Evolutionary conservation across 2,329 filamentous ascomycete species (phyloP).

Genomic region (Neonectria punicea): DNA sequence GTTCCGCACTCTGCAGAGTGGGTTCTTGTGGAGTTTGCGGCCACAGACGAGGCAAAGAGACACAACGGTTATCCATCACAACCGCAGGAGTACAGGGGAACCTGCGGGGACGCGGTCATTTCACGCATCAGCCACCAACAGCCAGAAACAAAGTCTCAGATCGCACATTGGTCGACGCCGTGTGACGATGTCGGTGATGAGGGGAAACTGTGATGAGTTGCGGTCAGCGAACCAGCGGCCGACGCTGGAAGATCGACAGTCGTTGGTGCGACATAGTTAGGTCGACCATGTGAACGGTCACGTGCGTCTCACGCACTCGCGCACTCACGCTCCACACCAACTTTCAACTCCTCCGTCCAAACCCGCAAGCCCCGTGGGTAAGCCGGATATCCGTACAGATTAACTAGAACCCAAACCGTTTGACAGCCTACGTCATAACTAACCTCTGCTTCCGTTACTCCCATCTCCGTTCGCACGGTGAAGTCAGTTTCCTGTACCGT

Average conservation of each 20-base stretch:
- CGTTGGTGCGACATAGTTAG: constrained; percentile 12
- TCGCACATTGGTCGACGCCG: constrained; percentile 33
- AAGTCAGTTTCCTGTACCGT: background rate
- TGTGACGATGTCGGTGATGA: constrained; percentile 39
- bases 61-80: background rate
- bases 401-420: background rate
- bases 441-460: background rate
- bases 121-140: constrained; percentile 31
- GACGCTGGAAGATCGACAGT: constrained; percentile 14
- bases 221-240: constrained; percentile 29
- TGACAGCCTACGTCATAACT: constrained; percentile 10
- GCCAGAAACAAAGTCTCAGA: constrained; percentile 24
- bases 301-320: constrained; percentile 20
- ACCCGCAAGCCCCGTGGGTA: background rate
- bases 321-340: background rate
- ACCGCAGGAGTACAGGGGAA: background rate
- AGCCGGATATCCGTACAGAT: background rate
- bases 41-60: background rate
- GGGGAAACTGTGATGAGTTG: constrained; percentile 17
- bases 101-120: constrained; percentile 22
- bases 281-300: constrained; percentile 22
- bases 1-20: background rate
- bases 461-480: background rate
- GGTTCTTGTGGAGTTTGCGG: background rate
- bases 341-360: background rate